Evolutionary conservation across 2,329 filamentous ascomycete species (phyloP), one percentile per base, ranked within the genome.

Genomic region (Calonectria honghensis): DNA sequence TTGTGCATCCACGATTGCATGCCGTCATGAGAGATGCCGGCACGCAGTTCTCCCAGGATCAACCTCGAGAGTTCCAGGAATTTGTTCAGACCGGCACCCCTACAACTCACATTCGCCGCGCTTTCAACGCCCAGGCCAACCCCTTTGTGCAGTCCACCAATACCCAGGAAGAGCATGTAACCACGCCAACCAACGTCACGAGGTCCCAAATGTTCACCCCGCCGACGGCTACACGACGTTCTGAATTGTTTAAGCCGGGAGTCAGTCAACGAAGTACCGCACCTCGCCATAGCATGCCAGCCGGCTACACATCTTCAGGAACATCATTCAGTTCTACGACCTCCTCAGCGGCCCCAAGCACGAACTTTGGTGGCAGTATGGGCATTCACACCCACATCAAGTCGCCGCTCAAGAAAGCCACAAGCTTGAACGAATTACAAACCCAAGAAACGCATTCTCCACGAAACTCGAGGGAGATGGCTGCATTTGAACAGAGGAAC

Each of bases 1-100:
- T 94, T 82, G 97, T 99, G 1, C 95, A 97, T 81, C 97, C 97
- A 2, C 91, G 93, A 14, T 91, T 98, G n/a, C 94, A 97, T 79
- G 94, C 94, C 10, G 88, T 94, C 6, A 94, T 97, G 77, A 86
- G 91, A 69, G 90, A 92, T 91, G 95, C 96, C 1, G 94, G 92
- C 7, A 97, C 94, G 0, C 96, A 98, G 84, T 93, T 94, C 73
- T 92, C 91, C 50, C 85, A 86, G 59, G 87, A 89, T 20, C 85
- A 87, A 11, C 85, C 85, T 11, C 80, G 83, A 10, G 84, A 87
- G 41, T 82, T 83, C 10, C 82, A 85, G 48, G 89, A 89, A 50
- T 85, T 86, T 70, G 87, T 92, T 27, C 82, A 86, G 32, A 80
- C 83, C 18, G 90, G 90, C 31, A 91, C 89, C 1, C 91, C 91